Evolutionary conservation across 768 basidiomycete genomes (phyloP).

Genomic region (Roridomyces roridus): DNA sequence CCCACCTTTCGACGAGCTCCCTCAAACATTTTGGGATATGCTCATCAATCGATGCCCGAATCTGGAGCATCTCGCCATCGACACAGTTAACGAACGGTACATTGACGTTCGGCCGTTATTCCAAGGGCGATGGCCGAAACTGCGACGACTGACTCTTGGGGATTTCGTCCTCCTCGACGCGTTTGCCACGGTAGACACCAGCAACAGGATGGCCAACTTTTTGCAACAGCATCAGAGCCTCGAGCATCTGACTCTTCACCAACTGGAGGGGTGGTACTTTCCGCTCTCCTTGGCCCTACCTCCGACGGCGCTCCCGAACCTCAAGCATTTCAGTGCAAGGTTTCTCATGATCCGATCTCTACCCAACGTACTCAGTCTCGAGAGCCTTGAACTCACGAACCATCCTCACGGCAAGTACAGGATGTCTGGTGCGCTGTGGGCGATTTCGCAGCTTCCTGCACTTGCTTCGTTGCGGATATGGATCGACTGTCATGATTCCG

Average conservation of each 20-base stretch:
- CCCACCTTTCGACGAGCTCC: constrained; percentile 26
- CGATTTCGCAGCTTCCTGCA: constrained; percentile 21
- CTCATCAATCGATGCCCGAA: constrained; percentile 20
- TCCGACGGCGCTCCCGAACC: constrained; percentile 18
- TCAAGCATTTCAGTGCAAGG: constrained; percentile 19
- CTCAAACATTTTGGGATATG: constrained; percentile 24
- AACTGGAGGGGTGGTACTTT: constrained; percentile 27
- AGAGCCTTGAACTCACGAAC: constrained; percentile 23
- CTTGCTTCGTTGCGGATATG: constrained; percentile 22
- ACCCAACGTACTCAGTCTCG: constrained; percentile 16
- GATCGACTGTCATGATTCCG: constrained; percentile 26
- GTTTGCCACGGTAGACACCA: constrained; percentile 24
- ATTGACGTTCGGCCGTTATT: constrained; percentile 25
- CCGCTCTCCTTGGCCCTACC: constrained; percentile 21
- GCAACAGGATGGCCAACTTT: constrained; percentile 22
- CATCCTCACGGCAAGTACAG: constrained; percentile 24
- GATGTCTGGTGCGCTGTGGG: constrained; percentile 23
- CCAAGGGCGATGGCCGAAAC: constrained; percentile 19
- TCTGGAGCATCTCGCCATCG: constrained; percentile 20
- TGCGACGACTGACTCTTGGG: constrained; percentile 22
- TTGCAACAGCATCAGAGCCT: constrained; percentile 11
- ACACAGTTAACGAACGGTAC: constrained; percentile 25
- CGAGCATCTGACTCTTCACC: constrained; percentile 19
- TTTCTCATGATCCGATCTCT: constrained; percentile 20
- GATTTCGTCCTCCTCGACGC: constrained; percentile 25